phyloP scores from a whole-genome alignment of 2,329 filamentous ascomycete genomes.

The Xylaria polymorpha region DNA sequence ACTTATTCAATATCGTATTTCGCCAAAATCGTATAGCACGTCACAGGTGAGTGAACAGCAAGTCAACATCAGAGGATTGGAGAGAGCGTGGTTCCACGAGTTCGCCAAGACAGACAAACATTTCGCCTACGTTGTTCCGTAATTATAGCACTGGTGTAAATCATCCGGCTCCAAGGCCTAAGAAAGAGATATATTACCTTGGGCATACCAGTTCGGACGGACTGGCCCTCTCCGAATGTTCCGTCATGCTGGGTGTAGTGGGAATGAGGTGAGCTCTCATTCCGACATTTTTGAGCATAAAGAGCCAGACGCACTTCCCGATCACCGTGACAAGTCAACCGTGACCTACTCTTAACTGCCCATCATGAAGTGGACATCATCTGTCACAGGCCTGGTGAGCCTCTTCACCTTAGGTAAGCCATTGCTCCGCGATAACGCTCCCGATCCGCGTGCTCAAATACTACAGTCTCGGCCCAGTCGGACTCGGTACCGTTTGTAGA shows the following conservation, averaged over 20 bases:
- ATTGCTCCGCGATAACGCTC: neutral
- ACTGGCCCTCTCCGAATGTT: slow-evolving; percentile 10
- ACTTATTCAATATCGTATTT: slow-evolving; percentile 2
- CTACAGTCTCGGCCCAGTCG: slow-evolving; percentile 47
- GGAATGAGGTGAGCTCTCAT: neutral
- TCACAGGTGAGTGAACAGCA: neutral
- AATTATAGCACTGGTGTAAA: slow-evolving; percentile 12
- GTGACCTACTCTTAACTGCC: slow-evolving; percentile 5
- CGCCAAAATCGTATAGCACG: neutral
- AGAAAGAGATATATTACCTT: slow-evolving; percentile 26
- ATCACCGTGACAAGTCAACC: slow-evolving; percentile 1
- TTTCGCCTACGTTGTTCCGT: slow-evolving; percentile 15
- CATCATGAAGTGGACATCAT: slow-evolving; percentile 51
- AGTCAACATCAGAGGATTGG: slow-evolving; percentile 14
- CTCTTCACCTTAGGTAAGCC: slow-evolving; percentile 50
- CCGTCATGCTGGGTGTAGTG: neutral
- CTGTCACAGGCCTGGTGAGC: slow-evolving; percentile 45
- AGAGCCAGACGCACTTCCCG: slow-evolving; percentile 16
- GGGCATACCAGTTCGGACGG: slow-evolving; percentile 20
- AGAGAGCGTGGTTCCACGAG: slow-evolving; percentile 18
- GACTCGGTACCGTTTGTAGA: slow-evolving; percentile 53
- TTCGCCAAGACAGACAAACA: slow-evolving; percentile 7
- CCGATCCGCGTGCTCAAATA: slow-evolving; percentile 26
- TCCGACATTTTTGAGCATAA: slow-evolving; percentile 12
- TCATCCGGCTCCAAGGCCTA: slow-evolving; percentile 24